Evolutionary conservation across 148 eudicot genomes (phyloP).

Genomic region (Bassia scoparia): DNA sequence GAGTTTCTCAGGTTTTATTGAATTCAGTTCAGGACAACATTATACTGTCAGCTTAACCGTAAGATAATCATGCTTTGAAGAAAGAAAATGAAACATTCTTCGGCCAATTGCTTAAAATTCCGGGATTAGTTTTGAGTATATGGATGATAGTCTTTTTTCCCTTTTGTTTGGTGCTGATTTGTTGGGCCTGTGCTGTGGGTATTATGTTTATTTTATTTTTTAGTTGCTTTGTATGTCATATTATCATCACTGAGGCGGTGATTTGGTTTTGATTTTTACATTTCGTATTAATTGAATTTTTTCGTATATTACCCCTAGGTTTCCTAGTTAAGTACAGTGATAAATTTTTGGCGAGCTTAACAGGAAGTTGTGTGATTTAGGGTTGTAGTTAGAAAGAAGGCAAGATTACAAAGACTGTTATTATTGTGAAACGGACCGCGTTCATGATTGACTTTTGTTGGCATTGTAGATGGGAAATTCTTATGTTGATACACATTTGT

Average conservation of each 20-base stretch:
- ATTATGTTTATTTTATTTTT: neutral
- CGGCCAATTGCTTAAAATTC: constrained; percentile 59
- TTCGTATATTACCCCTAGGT: neutral
- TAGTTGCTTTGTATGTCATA: constrained; percentile 1
- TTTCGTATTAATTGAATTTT: neutral
- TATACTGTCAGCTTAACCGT: constrained; percentile 67
- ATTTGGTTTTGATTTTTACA: neutral
- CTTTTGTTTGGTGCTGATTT: neutral
- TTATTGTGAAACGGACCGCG: neutral
- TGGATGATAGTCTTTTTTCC: neutral
- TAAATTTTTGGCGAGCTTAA: constrained; percentile 4
- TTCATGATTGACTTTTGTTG: no score
- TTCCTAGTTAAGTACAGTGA: neutral
- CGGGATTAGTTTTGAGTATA: neutral
- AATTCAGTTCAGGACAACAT: constrained; percentile 63
- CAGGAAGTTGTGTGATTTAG: constrained; percentile 10
- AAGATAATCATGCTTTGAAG: constrained; percentile 61
- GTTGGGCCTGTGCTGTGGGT: neutral
- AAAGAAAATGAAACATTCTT: constrained; percentile 71
- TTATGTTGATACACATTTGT: neutral
- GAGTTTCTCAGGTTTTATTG: constrained; percentile 63
- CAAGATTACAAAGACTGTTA: neutral
- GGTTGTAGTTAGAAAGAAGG: neutral
- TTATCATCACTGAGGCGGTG: constrained; percentile 2
- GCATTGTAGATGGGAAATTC: neutral